Percentiles rank a stretch among this genome's conserved stretches.
These are phyloP conservation scores for Thalassia testudinum DNA, from an alignment of 116 monocot genomes.

Conservation along the genomic window DNA sequence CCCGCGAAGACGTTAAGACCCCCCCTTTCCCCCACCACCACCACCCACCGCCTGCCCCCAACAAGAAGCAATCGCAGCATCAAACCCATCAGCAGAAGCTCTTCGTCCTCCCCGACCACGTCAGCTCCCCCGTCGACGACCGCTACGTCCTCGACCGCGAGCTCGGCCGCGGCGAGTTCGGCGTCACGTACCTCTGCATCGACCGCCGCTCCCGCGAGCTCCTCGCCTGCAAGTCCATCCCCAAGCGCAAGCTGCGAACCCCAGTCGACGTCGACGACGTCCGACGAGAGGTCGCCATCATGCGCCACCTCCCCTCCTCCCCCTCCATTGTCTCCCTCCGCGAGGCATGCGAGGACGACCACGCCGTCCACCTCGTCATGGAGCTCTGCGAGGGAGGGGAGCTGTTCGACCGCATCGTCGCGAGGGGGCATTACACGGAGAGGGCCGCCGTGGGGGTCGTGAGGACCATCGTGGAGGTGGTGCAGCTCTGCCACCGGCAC, in stretches of 20 bases:
- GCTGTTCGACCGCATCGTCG: constrained; percentile 44
- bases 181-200: constrained; percentile 20
- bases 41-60: background rate
- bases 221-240: constrained; percentile 26
- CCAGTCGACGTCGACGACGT: constrained; percentile 21
- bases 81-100: constrained; percentile 11
- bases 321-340: constrained; percentile 11
- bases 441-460: constrained; percentile 13
- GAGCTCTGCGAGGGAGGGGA: constrained; percentile 83
- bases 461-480: constrained; percentile 18
- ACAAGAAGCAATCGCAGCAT: background rate
- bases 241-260: constrained; percentile 21
- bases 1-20: constrained; percentile 69
- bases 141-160: constrained; percentile 17
- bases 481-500: constrained; percentile 17
- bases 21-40: constrained; percentile 2
- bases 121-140: constrained; percentile 13
- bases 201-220: constrained; percentile 15
- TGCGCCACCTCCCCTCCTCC: constrained; percentile 14
- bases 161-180: constrained; percentile 25
- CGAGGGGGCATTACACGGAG: constrained; percentile 22
- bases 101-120: constrained; percentile 22
- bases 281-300: constrained; percentile 21
- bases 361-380: constrained; percentile 50
- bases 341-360: constrained; percentile 24